Evolutionary conservation across 495 filamentous ascomycete species (phyloP).

Genomic region (Massariosphaeria phaeospora): DNA sequence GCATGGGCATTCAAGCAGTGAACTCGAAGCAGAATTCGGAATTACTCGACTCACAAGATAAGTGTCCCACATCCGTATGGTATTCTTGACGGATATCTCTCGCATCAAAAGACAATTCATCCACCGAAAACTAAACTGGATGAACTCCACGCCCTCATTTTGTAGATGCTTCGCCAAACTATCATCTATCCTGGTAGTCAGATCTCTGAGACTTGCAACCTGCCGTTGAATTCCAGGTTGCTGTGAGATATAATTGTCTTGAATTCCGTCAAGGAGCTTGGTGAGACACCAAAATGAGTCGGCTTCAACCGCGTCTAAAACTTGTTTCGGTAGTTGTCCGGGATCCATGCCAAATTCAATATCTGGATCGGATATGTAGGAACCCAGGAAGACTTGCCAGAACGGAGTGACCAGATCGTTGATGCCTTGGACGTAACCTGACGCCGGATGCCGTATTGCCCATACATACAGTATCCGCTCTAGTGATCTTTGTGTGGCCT

Average conservation of each 20-base stretch:
- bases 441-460: slow-evolving; percentile 95
- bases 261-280: slow-evolving; percentile 92
- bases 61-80: slow-evolving; percentile 98
- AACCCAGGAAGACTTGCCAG: slow-evolving; percentile 92
- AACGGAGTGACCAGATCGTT: slow-evolving; percentile 97
- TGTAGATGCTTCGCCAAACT: slow-evolving; percentile 82
- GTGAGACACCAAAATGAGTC: slow-evolving; percentile 98
- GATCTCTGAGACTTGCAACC: slow-evolving; percentile 77
- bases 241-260: slow-evolving; percentile 97
- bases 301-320: slow-evolving; percentile 94
- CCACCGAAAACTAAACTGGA: slow-evolving; percentile 98
- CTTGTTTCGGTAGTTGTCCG: slow-evolving; percentile 81
- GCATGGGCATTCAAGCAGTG: background rate
- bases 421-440: slow-evolving; percentile 96
- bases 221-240: slow-evolving; percentile 96
- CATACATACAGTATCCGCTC: slow-evolving; percentile 95
- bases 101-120: slow-evolving; percentile 99
- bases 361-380: slow-evolving; percentile 88
- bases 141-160: slow-evolving; percentile 89
- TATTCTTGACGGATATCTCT: slow-evolving; percentile 91
- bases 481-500: slow-evolving; percentile 87
- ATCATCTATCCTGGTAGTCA: slow-evolving; percentile 83
- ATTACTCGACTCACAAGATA: slow-evolving; percentile 66
- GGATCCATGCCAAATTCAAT: slow-evolving; percentile 95
- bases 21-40: background rate